These are phyloP conservation scores for Serendipita sp. DNA, from an alignment of 768 basidiomycete species.

Conservation along the genomic window DNA sequence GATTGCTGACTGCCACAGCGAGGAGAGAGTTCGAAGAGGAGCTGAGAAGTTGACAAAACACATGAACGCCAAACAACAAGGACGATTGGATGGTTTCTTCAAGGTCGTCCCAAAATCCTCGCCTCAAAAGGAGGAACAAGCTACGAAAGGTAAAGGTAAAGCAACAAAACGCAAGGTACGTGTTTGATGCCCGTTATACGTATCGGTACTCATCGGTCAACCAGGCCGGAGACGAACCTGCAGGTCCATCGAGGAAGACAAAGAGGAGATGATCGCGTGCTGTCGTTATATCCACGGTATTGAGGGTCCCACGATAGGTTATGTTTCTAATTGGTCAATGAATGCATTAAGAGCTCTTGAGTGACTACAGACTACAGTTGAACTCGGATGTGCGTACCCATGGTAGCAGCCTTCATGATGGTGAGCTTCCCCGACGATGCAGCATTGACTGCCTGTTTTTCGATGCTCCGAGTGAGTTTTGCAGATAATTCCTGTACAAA, in stretches of 20 bases:
- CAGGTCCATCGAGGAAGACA: slow-evolving; percentile 5
- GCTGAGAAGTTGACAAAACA: slow-evolving; percentile 84
- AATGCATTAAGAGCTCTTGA: not conserved
- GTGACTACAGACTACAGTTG: not conserved
- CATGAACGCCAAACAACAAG: slow-evolving; percentile 84
- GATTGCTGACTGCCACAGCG: slow-evolving; percentile 30
- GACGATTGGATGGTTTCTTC: slow-evolving; percentile 92
- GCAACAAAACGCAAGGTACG: slow-evolving; percentile 38
- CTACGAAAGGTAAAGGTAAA: slow-evolving; percentile 17
- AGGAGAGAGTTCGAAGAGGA: slow-evolving; percentile 90
- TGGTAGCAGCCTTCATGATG: slow-evolving; percentile 63
- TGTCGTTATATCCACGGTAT: not conserved
- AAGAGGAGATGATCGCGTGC: not conserved
- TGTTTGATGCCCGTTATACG: not conserved
- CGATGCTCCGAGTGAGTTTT: slow-evolving; percentile 85
- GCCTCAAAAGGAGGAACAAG: slow-evolving; percentile 27
- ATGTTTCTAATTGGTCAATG: not conserved
- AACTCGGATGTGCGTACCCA: not conserved
- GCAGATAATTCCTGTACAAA: slow-evolving; percentile 54
- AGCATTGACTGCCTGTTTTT: slow-evolving; percentile 77
- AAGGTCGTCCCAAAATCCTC: slow-evolving; percentile 45
- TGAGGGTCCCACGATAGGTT: not conserved
- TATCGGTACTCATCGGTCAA: not conserved
- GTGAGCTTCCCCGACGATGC: slow-evolving; percentile 81
- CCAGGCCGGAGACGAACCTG: slow-evolving; percentile 15